Evolutionary conservation across 2,329 filamentous ascomycete genomes (phyloP).

Genomic region (Aspergillus fijiensis): DNA sequence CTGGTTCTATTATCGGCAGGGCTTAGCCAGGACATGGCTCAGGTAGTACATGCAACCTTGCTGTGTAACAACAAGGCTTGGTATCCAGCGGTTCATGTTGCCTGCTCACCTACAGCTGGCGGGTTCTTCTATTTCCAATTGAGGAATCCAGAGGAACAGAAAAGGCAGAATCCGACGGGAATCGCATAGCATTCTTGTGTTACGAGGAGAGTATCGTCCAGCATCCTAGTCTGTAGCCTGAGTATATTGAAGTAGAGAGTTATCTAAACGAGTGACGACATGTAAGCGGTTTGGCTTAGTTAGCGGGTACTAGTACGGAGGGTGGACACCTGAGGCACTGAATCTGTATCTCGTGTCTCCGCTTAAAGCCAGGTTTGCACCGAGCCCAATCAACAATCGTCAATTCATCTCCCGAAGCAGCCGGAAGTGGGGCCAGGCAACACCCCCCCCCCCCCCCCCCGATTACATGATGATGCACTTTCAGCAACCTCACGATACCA

Average conservation of each 20-base stretch:
- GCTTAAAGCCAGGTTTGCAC: not conserved
- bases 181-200: not conserved
- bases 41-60: not conserved
- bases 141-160: too few species aligned
- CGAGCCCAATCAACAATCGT: not conserved
- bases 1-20: not conserved
- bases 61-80: not conserved
- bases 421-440: not conserved
- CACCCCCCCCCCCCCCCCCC: too few species aligned
- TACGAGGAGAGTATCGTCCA: not conserved
- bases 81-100: not conserved
- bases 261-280: not conserved
- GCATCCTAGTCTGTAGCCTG: not conserved
- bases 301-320: not conserved
- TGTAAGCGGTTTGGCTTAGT: slow-evolving; percentile 1
- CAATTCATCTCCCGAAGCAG: not conserved
- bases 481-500: slow-evolving; percentile 1
- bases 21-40: not conserved
- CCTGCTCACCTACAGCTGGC: not conserved
- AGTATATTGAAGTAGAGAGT: not conserved
- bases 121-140: too few species aligned
- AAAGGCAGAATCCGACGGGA: not conserved
- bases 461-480: slow-evolving; percentile 6
- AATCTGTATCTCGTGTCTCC: not conserved
- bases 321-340: not conserved